Base-by-base conservation (phyloP, 192 early-diverging fungal genomes). In the Thamnidium elegans region DNA sequence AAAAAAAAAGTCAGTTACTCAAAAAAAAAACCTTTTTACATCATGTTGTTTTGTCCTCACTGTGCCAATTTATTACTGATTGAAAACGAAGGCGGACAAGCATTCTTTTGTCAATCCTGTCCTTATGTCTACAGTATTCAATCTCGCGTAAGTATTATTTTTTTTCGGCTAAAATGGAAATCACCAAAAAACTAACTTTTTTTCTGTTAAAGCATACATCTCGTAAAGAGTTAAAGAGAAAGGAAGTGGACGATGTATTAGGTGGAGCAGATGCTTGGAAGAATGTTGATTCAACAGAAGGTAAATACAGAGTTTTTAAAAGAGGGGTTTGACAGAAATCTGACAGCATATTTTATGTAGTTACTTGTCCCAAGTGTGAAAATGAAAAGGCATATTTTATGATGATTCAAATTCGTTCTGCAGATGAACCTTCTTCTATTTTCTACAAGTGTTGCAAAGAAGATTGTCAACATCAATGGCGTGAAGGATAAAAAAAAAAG, bases 361-460 rank as follows among this genome's bases (percentile, higher is more conserved):
- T 71, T 2, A 73, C 75, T 4, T 89, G 90, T 72, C 81, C 82
- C 13, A 84, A 82, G 39, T 91, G 89, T 79, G 84, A 83, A 72
- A 86, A 90, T 62, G 76, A 78, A 20, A 67, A 81, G 39, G 88
- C 89, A 3, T 91, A 86, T 74, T 97, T 87, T 71, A 87, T 93
- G 86, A 87, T 89, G 72, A 87, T 97, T 46, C 95, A 97, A 74
- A 94, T 91, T 46, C 88, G 95, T 36, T 94, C 92, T 11, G 94
- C 94, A 9, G 96, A 98, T 80, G 96, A 98, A 76, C 94, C 96
- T 15, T 91, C 89, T 84, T 91, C 94, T 13, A 89, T 86, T 15
- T 97, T 97, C 71, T 98, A 88, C 80, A 92, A 88, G 68, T 93
- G 91, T 72, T 86, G 83, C 65, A 87, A 84, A 64, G 68, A 74